Percentiles rank a stretch among this genome's conserved stretches.
These are phyloP conservation scores for Eustoma russellianum DNA, from an alignment of 257 asterid genomes.

Conservation along the genomic window DNA sequence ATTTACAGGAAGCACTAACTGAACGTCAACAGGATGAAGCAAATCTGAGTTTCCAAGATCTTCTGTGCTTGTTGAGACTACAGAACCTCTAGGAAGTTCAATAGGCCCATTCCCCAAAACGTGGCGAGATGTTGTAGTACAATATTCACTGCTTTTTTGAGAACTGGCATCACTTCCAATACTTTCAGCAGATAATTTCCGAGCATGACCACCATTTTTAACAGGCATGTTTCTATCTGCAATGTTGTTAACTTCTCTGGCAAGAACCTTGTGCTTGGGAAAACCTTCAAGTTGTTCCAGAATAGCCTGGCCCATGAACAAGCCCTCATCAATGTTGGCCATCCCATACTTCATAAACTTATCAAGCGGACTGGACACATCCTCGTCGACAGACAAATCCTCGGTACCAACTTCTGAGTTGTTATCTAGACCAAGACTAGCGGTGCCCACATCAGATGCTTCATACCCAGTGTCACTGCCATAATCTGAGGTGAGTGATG, in stretches of 20 bases:
- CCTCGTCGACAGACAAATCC: slow-evolving; percentile 63
- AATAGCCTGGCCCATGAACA: slow-evolving; percentile 92
- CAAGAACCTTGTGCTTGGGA: slow-evolving; percentile 50
- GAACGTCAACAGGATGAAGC: slow-evolving; percentile 56
- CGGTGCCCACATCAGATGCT: slow-evolving; percentile 74
- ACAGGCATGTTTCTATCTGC: slow-evolving; percentile 28
- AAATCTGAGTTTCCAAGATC: slow-evolving; percentile 35
- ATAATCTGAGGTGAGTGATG: slow-evolving; percentile 66
- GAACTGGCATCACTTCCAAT: slow-evolving; percentile 72
- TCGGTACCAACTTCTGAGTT: slow-evolving; percentile 71
- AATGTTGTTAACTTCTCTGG: slow-evolving; percentile 27
- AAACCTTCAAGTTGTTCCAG: slow-evolving; percentile 72
- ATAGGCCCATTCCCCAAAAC: slow-evolving; percentile 38
- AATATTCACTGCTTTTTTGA: slow-evolving; percentile 50
- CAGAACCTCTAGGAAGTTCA: slow-evolving; percentile 38
- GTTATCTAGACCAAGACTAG: slow-evolving; percentile 70
- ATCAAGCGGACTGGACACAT: slow-evolving; percentile 64
- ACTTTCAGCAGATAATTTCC: slow-evolving; percentile 62
- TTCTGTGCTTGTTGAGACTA: slow-evolving; percentile 33
- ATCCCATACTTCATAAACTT: slow-evolving; percentile 90
- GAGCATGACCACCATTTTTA: slow-evolving; percentile 59
- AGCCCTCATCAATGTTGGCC: slow-evolving; percentile 92
- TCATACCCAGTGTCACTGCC: slow-evolving; percentile 93
- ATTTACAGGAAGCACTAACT: slow-evolving; percentile 61
- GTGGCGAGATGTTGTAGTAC: slow-evolving; percentile 36